Conservation (phyloP, 495 filamentous ascomycete genomes). For the Daldinia decipiens region DNA sequence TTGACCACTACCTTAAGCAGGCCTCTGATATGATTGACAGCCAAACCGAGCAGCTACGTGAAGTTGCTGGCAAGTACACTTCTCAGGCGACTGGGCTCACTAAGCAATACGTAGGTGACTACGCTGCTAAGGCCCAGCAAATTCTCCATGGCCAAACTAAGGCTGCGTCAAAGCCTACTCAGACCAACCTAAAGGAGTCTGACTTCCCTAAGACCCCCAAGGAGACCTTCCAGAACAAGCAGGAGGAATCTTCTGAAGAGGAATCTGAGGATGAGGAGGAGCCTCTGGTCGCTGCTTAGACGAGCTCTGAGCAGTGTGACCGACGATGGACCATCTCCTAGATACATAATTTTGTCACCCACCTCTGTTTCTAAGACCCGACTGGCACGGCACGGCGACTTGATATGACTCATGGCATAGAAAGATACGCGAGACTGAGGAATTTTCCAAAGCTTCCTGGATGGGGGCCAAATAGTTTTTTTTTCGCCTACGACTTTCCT, state of each 20-base stretch:
- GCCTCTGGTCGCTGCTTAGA: constrained; percentile 53
- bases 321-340: constrained; percentile 19
- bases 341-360: constrained; percentile 28
- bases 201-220: constrained; percentile 74
- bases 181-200: constrained; percentile 55
- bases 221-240: constrained; percentile 40
- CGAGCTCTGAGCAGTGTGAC: constrained; percentile 12
- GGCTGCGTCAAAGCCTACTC: constrained; percentile 35
- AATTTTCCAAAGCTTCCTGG: constrained; percentile 29
- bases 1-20: constrained; percentile 83
- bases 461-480: constrained; percentile 17
- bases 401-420: constrained; percentile 51
- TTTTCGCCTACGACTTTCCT: constrained; percentile 39
- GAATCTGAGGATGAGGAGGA: constrained; percentile 51
- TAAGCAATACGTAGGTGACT: constrained; percentile 84
- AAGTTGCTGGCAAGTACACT: constrained; percentile 84
- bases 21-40: constrained; percentile 75
- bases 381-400: constrained; percentile 35
- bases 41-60: constrained; percentile 83
- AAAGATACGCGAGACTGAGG: constrained; percentile 44
- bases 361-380: constrained; percentile 30
- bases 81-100: constrained; percentile 77
- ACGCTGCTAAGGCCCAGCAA: constrained; percentile 84
- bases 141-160: constrained; percentile 64
- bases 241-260: constrained; percentile 23